Evolutionary conservation across 352 stramenopile genomes (phyloP), one percentile per base, ranked within the genome.

Genomic region (Phytopythium cucurbitacearum): DNA sequence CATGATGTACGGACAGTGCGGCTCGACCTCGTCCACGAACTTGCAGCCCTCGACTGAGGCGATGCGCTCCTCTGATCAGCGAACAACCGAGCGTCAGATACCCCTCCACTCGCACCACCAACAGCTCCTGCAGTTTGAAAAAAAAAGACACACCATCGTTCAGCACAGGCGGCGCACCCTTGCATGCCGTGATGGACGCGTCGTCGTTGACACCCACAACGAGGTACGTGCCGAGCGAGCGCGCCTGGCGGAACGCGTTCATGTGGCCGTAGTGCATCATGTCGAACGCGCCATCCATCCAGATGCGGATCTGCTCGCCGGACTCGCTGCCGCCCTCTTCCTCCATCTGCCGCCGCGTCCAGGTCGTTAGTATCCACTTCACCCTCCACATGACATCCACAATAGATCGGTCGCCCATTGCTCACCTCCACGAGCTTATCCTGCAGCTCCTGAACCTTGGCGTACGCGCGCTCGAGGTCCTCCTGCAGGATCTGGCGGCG

Each of bases 191-290:
- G 65, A 99, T 99, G 37, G 92, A 98, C 68, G 97, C 86, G 63
- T 99, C 96, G 44, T 96, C 97, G 67, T 99, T 99, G 16, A 99
- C 90, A n/a, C 97, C 97, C 3, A 99, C 97, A 37, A 99, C 91
- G 0, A 99, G 75, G 65, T 98, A 96, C 53, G 96, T 99, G 28
- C 97, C 97, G 5, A 99, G 78, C 7, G 95, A 88, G 45, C 89
- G 72, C 38, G 90, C 97, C 56, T 99, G 91, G 34, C 96, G 94
- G 80, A 99, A 99, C 8, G 96, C 97, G 74, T 99, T 99, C 96
- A 99, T 99, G 76, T 99, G 97, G 28, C 97, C 97, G 70, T 98
- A 99, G 72, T 99, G 97, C 92, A 99, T 98, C 80, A 99, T 96
- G 70, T 99, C 97, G 71, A 99, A 99, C 33, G 95, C 96, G 48